phyloP scores from a whole-genome alignment of 106 monocot species.

The Acanthochlamys bracteata region DNA sequence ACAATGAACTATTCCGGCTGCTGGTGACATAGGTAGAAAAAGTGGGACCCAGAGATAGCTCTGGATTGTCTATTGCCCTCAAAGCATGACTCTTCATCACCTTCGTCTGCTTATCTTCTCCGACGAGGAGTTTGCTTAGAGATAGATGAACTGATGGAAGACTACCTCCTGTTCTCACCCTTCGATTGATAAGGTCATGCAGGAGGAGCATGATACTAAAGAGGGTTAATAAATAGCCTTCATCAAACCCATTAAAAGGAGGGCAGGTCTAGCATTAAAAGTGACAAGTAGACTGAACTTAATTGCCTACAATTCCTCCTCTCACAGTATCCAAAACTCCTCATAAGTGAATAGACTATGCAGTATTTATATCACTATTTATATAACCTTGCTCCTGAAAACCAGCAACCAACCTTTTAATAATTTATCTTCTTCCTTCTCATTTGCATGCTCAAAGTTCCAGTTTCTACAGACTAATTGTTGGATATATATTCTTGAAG shows the following conservation, averaged over 20 bases:
- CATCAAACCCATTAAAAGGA: slow-evolving; percentile 55
- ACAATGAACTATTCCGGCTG: slow-evolving; percentile 24
- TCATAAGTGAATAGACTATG: neutral
- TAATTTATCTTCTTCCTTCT: no score
- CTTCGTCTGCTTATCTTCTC: slow-evolving; percentile 8
- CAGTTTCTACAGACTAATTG: no score
- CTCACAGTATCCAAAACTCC: slow-evolving; percentile 23
- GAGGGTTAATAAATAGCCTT: slow-evolving; percentile 53
- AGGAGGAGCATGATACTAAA: slow-evolving; percentile 34
- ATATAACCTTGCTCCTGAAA: no score
- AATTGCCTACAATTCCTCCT: slow-evolving; percentile 44
- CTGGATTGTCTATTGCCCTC: slow-evolving; percentile 24
- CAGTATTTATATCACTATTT: neutral
- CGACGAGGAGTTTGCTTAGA: neutral
- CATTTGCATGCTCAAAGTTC: no score
- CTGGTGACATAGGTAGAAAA: slow-evolving; percentile 6
- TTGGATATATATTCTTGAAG: no score
- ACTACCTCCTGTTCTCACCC: neutral
- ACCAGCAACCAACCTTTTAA: no score
- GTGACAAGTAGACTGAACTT: slow-evolving; percentile 50
- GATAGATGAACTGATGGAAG: neutral
- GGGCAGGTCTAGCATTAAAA: slow-evolving; percentile 50
- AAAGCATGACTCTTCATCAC: neutral
- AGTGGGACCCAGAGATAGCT: slow-evolving; percentile 53
- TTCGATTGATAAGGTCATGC: slow-evolving; percentile 36